Evolutionary conservation across 345 rosid genomes (phyloP).

Genomic region (Syzygium jambos): DNA sequence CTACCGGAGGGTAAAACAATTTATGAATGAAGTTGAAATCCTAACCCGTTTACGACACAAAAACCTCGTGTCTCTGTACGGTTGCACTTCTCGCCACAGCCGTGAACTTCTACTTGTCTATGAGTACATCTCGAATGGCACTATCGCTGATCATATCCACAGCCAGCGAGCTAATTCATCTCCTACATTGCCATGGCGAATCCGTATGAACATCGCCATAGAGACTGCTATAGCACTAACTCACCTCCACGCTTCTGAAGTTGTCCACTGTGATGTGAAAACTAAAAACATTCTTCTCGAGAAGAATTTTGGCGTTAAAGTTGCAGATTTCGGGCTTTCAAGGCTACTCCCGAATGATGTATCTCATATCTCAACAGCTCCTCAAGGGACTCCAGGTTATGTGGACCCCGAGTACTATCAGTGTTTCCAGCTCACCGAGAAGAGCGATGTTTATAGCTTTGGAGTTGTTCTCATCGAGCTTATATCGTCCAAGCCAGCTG

Average conservation of each 20-base stretch:
- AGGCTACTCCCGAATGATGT: slow-evolving; percentile 6
- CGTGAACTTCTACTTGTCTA: slow-evolving; percentile 22
- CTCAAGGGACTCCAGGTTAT: slow-evolving; percentile 14
- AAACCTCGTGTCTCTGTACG: slow-evolving; percentile 24
- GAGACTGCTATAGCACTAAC: slow-evolving; percentile 5
- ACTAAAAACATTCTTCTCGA: slow-evolving; percentile 10
- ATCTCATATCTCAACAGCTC: slow-evolving; percentile 5
- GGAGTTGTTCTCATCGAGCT: slow-evolving; percentile 10
- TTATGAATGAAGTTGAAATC: slow-evolving; percentile 22
- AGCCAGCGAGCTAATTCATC: background rate
- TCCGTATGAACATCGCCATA: slow-evolving; percentile 3
- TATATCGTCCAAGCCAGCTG: slow-evolving; percentile 5
- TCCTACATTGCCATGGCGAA: slow-evolving; percentile 4
- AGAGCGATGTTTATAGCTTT: slow-evolving; percentile 14
- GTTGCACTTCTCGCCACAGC: slow-evolving; percentile 27
- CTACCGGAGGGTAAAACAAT: slow-evolving; percentile 12
- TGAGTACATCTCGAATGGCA: slow-evolving; percentile 7
- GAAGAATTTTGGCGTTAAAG: slow-evolving; percentile 5
- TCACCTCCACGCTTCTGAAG: slow-evolving; percentile 2
- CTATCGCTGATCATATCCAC: slow-evolving; percentile 5
- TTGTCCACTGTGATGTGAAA: slow-evolving; percentile 10
- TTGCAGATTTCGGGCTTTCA: slow-evolving; percentile 9
- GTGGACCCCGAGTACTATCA: slow-evolving; percentile 8
- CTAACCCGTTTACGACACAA: slow-evolving; percentile 21
- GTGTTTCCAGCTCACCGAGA: slow-evolving; percentile 8